Evolutionary conservation across 805 yeast species (phyloP), one percentile per base, ranked within the genome.

Genomic region (Saccharomycopsis amapae): DNA sequence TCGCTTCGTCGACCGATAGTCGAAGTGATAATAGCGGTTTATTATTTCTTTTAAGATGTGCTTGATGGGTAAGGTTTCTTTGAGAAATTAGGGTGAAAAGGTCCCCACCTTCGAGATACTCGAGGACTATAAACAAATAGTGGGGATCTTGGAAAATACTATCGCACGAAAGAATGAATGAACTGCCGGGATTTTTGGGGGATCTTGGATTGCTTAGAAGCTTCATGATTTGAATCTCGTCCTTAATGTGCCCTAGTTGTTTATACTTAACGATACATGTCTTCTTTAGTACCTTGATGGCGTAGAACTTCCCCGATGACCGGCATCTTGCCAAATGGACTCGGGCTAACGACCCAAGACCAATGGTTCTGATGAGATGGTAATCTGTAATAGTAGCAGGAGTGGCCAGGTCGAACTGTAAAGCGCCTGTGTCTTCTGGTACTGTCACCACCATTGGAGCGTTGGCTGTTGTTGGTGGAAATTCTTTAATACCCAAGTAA

Each of bases 261-360:
- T 45, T 45, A 25, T 31, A 20, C 22, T 13, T 15, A 9, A 40
- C 19, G 5, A 45, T 6, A 9, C 18, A n/a, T 7, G 19, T n/a
- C 38, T 45, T 45, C 5, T 15, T 40, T 3, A 45, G 19, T 26
- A 32, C 23, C 24, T 45, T 45, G 18, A 45, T 22, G 10, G 49
- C 49, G 26, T 31, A 45, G 28, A 40, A 40, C 13, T 15, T 9
- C 12, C 28, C 24, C 15, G 31, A 17, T 9, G 7, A 13, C 13
- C 26, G 31, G 3, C 35, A 33, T 30, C 40, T 34, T 20, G 32
- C 40, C 10, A 45, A 37, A 18, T 45, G 49, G 19, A 45, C 49
- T 17, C 49, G 13, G 20, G 49, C 49, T 9, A 45, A 22, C 17
- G 49, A 45, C 5, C 49, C 49, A 20, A 45, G 25, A 12, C 49